These are phyloP conservation scores for Rhizoclosmatium globosum DNA, from an alignment of 192 early-diverging fungal species.

Conservation along the genomic window DNA sequence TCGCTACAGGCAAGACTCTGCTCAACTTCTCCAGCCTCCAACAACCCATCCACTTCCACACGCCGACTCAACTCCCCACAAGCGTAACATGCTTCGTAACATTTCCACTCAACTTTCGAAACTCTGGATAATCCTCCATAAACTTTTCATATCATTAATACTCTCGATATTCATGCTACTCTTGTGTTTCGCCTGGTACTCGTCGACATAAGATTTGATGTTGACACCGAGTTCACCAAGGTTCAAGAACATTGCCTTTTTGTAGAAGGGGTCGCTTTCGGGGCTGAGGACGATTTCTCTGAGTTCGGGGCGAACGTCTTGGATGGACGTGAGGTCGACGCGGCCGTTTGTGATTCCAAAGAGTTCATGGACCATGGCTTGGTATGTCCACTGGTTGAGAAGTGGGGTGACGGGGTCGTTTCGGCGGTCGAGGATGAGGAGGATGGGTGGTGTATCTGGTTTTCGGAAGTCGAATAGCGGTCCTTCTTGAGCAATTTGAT, in stretches of 20 bases:
- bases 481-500: conserved; percentile 77
- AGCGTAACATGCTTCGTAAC: conserved; percentile 98
- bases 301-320: conserved; percentile 75
- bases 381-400: conserved; percentile 97
- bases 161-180: conserved; percentile 92
- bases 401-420: conserved; percentile 97
- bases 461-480: conserved; percentile 81
- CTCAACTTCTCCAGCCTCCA: conserved; percentile 93
- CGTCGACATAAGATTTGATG: conserved; percentile 93
- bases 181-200: conserved; percentile 92
- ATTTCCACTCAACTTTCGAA: conserved; percentile 94
- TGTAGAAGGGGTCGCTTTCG: conserved; percentile 91
- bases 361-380: conserved; percentile 97
- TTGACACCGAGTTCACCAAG: conserved; percentile 93
- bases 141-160: conserved; percentile 99
- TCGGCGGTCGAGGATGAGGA: conserved; percentile 91
- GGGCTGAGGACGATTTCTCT: conserved; percentile 90
- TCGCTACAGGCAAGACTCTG: conserved; percentile 92
- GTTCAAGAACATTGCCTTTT: conserved; percentile 89
- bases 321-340: conserved; percentile 88
- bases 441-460: conserved; percentile 84
- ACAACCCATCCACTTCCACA: conserved; percentile 74
- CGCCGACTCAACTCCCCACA: conserved; percentile 91
- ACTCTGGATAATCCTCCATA: conserved; percentile 98
- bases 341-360: conserved; percentile 92